These are phyloP conservation scores for Malus orientalis DNA, from an alignment of 306 rosid species.

Conservation along the genomic window DNA sequence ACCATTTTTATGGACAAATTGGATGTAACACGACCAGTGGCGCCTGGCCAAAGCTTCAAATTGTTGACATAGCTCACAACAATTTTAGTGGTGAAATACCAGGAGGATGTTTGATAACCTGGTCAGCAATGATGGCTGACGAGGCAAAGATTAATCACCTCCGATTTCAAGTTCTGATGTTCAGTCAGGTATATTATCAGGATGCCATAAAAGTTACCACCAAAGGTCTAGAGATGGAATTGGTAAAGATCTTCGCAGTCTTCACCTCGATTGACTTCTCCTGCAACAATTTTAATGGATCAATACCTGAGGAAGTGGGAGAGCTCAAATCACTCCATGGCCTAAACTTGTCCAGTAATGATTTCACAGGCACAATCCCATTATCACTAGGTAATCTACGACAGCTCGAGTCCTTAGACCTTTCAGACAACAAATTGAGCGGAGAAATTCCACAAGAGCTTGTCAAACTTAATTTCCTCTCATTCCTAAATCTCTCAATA, in stretches of 20 bases:
- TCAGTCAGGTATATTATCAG: conserved; percentile 13
- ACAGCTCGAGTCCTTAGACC: conserved; percentile 23
- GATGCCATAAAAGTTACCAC: conserved; percentile 22
- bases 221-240: conserved; percentile 19
- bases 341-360: conserved; percentile 26
- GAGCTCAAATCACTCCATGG: background rate
- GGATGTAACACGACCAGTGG: background rate
- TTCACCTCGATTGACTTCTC: conserved; percentile 40
- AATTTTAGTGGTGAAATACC: conserved; percentile 31
- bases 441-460: conserved; percentile 18
- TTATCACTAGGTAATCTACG: conserved; percentile 5
- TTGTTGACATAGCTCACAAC: conserved; percentile 40
- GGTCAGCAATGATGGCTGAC: conserved; percentile 37
- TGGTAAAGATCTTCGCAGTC: conserved; percentile 24
- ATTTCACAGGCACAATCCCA: conserved; percentile 18
- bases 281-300: conserved; percentile 9
- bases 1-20: conserved; percentile 6
- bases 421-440: conserved; percentile 9
- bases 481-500: conserved; percentile 8
- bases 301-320: conserved; percentile 16
- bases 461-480: conserved; percentile 12
- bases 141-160: background rate
- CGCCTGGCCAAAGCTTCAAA: conserved; percentile 29
- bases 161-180: background rate
- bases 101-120: conserved; percentile 10